Evolutionary conservation across 139 green algal genomes (phyloP).

Genomic region (Limnomonas spitsbergensis): DNA sequence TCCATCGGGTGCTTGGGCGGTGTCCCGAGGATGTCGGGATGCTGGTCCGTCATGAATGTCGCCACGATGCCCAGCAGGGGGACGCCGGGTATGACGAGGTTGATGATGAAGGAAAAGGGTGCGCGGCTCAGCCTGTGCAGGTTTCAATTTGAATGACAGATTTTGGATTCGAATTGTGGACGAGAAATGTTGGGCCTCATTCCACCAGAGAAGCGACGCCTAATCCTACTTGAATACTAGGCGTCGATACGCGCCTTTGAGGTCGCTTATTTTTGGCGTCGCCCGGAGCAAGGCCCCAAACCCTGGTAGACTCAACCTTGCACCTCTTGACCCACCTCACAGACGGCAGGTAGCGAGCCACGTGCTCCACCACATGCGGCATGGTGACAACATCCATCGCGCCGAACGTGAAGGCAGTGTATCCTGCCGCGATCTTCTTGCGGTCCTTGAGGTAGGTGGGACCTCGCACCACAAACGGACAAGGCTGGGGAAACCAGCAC

Average conservation of each 20-base stretch:
- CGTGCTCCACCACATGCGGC: slow-evolving; percentile 21
- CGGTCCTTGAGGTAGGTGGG: slow-evolving; percentile 53
- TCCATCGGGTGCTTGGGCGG: slow-evolving; percentile 28
- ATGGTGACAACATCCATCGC: slow-evolving; percentile 51
- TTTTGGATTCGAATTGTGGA: too few relatives aligned
- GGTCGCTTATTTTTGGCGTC: too few relatives aligned
- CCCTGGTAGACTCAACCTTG: not conserved
- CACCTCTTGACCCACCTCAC: slow-evolving; percentile 27
- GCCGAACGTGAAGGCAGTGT: slow-evolving; percentile 17
- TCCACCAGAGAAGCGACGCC: too few relatives aligned
- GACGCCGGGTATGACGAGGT: slow-evolving; percentile 59
- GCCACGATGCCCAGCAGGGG: slow-evolving; percentile 56
- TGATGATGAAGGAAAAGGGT: slow-evolving; percentile 56
- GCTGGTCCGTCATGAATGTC: slow-evolving; percentile 56
- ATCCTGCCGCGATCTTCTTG: slow-evolving; percentile 51
- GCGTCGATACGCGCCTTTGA: too few relatives aligned
- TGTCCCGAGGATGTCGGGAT: slow-evolving; percentile 23
- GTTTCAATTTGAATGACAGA: not conserved
- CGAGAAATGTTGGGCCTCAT: too few relatives aligned
- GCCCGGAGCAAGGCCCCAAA: not conserved
- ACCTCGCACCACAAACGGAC: slow-evolving; percentile 39
- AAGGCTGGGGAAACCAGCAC: slow-evolving; percentile 5
- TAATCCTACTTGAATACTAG: too few relatives aligned
- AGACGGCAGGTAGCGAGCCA: slow-evolving; percentile 45
- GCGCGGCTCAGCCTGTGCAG: slow-evolving; percentile 20